Evolutionary conservation across 176 grass and related monocot genomes (phyloP).

Genomic region (Cenchrus americanus): DNA sequence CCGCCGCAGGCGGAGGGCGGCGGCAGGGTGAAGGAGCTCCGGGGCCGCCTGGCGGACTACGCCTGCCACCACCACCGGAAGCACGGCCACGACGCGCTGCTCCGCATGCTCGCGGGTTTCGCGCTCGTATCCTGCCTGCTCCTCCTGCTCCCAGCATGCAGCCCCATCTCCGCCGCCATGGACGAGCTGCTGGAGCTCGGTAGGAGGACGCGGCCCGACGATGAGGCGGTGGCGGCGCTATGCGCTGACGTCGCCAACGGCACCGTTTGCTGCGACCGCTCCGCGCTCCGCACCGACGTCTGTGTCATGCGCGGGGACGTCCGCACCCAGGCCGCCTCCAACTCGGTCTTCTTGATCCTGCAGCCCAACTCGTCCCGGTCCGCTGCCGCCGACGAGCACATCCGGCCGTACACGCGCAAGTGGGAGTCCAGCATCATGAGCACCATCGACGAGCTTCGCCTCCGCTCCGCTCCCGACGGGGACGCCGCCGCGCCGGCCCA

Average conservation of each 20-base stretch:
- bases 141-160: too few relatives aligned
- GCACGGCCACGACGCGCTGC: constrained; percentile 46
- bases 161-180: too few relatives aligned
- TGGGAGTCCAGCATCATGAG: constrained; percentile 78
- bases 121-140: constrained; percentile 34
- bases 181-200: too few relatives aligned
- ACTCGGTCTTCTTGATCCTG: too few relatives aligned
- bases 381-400: constrained; percentile 26
- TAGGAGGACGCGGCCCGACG: too few relatives aligned
- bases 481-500: background rate
- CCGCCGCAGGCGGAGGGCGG: background rate
- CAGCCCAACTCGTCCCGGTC: background rate
- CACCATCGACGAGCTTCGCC: constrained; percentile 79
- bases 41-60: constrained; percentile 23
- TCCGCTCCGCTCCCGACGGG: constrained; percentile 28
- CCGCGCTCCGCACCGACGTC: too few relatives aligned
- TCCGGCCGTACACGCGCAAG: constrained; percentile 64
- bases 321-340: too few relatives aligned
- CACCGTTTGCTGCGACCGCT: too few relatives aligned
- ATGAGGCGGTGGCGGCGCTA: too few relatives aligned
- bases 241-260: too few relatives aligned
- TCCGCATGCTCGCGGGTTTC: constrained; percentile 39
- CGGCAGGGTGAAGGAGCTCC: constrained; percentile 39
- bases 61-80: constrained; percentile 45
- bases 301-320: too few relatives aligned